These are phyloP conservation scores for Beauveria medogensis DNA, from an alignment of 2,329 filamentous ascomycete species.

Conservation along the genomic window DNA sequence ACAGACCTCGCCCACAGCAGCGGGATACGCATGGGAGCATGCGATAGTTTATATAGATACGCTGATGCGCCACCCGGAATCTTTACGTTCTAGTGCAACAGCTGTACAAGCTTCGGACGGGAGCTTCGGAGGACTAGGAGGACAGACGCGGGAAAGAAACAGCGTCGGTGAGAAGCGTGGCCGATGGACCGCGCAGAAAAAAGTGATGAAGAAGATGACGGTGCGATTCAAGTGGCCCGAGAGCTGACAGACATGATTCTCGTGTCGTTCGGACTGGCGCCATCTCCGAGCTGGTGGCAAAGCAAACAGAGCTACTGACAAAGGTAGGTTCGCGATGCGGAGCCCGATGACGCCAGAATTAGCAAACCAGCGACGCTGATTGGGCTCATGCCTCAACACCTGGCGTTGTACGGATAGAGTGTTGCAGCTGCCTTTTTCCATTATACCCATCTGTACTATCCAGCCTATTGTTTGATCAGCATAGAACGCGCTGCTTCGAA, in stretches of 20 bases:
- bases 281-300: not conserved
- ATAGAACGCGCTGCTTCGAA: not conserved
- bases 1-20: not conserved
- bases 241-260: not conserved
- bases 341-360: conserved; percentile 2
- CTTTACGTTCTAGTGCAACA: too few species aligned
- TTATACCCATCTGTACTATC: not conserved
- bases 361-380: not conserved
- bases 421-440: not conserved
- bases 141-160: not conserved
- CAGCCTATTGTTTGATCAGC: too few species aligned
- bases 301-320: not conserved
- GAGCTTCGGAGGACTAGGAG: not conserved
- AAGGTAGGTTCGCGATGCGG: not conserved
- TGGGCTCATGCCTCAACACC: not conserved
- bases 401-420: not conserved
- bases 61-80: not conserved
- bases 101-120: not conserved
- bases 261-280: not conserved
- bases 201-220: too few species aligned
- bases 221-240: not conserved
- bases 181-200: not conserved
- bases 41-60: not conserved
- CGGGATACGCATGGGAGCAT: not conserved
- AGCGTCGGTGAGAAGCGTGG: not conserved